Percentiles rank a stretch among this genome's conserved stretches.
Evolutionary conservation across 306 rosid genomes (phyloP).

Genomic region (Cucurbita maxima): DNA sequence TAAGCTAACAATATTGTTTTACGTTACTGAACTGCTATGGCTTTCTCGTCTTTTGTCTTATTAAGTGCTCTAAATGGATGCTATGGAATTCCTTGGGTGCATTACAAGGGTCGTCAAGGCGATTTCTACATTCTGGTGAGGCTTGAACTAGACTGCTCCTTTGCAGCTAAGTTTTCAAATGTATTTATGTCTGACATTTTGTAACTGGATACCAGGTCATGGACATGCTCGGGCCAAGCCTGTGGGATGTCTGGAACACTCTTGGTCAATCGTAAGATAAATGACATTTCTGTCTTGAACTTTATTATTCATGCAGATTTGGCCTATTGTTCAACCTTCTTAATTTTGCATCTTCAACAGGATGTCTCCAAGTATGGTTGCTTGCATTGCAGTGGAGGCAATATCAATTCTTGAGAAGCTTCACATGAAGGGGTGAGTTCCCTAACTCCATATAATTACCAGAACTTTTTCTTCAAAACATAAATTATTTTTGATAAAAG

Average conservation of each 20-base stretch:
- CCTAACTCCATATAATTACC: neutral
- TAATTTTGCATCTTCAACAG: conserved; percentile 31
- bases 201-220: conserved; percentile 47
- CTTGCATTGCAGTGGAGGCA: conserved; percentile 93
- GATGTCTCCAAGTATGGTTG: conserved; percentile 84
- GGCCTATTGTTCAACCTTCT: neutral
- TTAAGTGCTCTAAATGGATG: conserved; percentile 68
- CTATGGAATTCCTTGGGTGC: conserved; percentile 85
- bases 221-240: conserved; percentile 98
- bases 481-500: neutral
- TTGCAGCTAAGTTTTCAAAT: neutral
- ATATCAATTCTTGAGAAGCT: conserved; percentile 94
- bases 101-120: conserved; percentile 91
- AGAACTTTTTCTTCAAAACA: neutral
- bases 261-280: conserved; percentile 68
- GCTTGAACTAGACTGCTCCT: conserved; percentile 16
- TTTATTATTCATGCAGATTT: neutral
- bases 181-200: conserved; percentile 19
- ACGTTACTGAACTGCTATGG: neutral
- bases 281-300: conserved; percentile 6
- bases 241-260: conserved; percentile 88
- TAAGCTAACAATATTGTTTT: neutral
- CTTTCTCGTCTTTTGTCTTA: conserved; percentile 5
- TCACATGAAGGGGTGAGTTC: conserved; percentile 72
- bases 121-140: conserved; percentile 90